phyloP scores from a whole-genome alignment of 1,284 basidiomycete species.

The Cutaneotrichosporon sp. region DNA sequence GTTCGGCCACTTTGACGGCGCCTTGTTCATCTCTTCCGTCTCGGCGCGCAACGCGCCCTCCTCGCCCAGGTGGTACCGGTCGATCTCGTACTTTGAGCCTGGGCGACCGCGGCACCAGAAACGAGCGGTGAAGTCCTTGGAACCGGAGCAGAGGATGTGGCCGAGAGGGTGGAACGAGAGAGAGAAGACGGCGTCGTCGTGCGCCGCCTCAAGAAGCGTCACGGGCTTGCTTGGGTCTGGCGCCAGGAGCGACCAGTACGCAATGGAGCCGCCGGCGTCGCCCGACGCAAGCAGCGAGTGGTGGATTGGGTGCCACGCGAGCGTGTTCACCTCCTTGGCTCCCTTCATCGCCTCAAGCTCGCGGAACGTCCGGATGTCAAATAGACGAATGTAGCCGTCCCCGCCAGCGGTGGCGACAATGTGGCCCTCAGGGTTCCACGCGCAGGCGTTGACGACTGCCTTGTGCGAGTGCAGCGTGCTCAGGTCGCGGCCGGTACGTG shows the following conservation, averaged over 20 bases:
- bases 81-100: conserved; percentile 60
- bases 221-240: conserved; percentile 56
- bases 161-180: conserved; percentile 93
- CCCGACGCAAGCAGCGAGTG: conserved; percentile 81
- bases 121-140: conserved; percentile 94
- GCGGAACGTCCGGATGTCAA: conserved; percentile 96
- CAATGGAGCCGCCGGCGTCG: conserved; percentile 84
- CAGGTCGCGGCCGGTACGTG: conserved; percentile 76
- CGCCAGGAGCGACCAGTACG: conserved; percentile 78
- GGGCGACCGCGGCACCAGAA: conserved; percentile 87
- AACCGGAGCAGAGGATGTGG: conserved; percentile 84
- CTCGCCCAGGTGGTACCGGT: conserved; percentile 46
- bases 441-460: conserved; percentile 87
- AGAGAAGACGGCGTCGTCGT: conserved; percentile 96
- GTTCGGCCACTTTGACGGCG: conserved; percentile 11
- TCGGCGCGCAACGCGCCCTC: conserved; percentile 40
- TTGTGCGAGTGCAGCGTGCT: conserved; percentile 94
- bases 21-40: conserved; percentile 40
- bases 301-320: conserved; percentile 94
- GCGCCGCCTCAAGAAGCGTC: conserved; percentile 79
- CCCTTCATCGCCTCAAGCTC: conserved; percentile 86
- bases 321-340: conserved; percentile 85
- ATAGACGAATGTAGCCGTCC: conserved; percentile 91
- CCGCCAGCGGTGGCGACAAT: conserved; percentile 88
- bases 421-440: conserved; percentile 91